Percentiles rank a stretch among this genome's conserved stretches.
These are phyloP conservation scores for Diaporthe eres DNA, from an alignment of 2,329 filamentous ascomycete species.

Conservation along the genomic window DNA sequence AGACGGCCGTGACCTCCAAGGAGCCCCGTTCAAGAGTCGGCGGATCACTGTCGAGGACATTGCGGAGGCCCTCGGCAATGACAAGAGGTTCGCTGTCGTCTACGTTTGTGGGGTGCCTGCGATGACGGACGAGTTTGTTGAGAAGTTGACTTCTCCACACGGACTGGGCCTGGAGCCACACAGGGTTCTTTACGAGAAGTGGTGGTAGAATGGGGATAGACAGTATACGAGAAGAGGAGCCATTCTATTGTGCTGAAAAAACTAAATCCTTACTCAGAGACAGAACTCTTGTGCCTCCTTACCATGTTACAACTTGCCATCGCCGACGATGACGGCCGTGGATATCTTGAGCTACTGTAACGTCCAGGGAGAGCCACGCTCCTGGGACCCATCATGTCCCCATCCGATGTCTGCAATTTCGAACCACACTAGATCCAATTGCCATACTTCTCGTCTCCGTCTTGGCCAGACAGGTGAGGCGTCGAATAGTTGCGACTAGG, in stretches of 20 bases:
- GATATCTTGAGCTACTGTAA: conserved; percentile 1
- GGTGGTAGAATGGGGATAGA: conserved; percentile 50
- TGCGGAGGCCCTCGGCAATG: conserved; percentile 53
- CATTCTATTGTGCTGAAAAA: background rate
- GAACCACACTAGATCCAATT: conserved; percentile 44
- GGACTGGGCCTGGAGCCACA: conserved; percentile 47
- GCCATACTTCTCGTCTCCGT: conserved; percentile 33
- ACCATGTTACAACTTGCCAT: background rate
- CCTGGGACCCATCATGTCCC: conserved; percentile 8
- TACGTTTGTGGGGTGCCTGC: conserved; percentile 78
- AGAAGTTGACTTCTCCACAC: conserved; percentile 54
- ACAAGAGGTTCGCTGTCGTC: conserved; percentile 62
- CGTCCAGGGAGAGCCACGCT: conserved; percentile 4
- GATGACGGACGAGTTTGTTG: conserved; percentile 79
- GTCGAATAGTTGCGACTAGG: conserved; percentile 33
- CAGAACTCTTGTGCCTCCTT: conserved; percentile 2
- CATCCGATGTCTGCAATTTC: conserved; percentile 30
- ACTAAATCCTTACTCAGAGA: background rate
- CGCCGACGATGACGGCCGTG: background rate
- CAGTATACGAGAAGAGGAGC: background rate
- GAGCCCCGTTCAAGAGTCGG: conserved; percentile 52
- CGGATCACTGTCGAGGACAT: conserved; percentile 62
- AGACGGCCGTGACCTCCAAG: conserved; percentile 40
- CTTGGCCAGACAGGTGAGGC: conserved; percentile 22
- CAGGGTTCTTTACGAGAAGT: conserved; percentile 55